Percentiles rank a stretch among this genome's conserved stretches.
These are phyloP conservation scores for Corylus avellana DNA, from an alignment of 306 rosid species.

Conservation along the genomic window DNA sequence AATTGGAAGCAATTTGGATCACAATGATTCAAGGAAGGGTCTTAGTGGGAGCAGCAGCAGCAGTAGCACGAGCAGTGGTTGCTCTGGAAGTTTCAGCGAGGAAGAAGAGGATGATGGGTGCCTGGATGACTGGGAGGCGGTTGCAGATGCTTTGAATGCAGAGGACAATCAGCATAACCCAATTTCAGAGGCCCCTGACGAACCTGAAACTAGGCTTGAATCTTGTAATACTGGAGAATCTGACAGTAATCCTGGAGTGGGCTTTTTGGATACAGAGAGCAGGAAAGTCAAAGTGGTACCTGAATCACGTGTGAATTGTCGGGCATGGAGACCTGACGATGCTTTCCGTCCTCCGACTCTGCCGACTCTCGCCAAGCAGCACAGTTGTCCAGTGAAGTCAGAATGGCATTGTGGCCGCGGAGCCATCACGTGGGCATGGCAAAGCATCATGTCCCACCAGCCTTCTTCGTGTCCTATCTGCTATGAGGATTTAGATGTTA, in stretches of 20 bases:
- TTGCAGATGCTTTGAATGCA: conserved; percentile 57
- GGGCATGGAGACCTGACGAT: conserved; percentile 62
- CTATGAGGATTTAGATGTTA: conserved; percentile 62
- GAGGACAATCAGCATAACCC: conserved; percentile 21
- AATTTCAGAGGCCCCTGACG: conserved; percentile 26
- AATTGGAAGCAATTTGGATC: conserved; percentile 30
- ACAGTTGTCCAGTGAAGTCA: conserved; percentile 30
- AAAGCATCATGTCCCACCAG: conserved; percentile 41
- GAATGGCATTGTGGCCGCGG: conserved; percentile 40
- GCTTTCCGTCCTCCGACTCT: conserved; percentile 53
- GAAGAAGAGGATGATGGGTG: conserved; percentile 52
- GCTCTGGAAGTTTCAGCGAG: conserved; percentile 35
- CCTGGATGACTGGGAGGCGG: conserved; percentile 65
- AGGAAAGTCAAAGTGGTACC: conserved; percentile 4
- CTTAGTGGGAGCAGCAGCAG: conserved; percentile 22
- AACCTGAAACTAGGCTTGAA: conserved; percentile 16
- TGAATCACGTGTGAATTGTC: conserved; percentile 24
- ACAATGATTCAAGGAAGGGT: conserved; percentile 34
- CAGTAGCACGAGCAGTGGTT: conserved; percentile 25
- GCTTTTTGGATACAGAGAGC: conserved; percentile 23
- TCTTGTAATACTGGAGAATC: not conserved
- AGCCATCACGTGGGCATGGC: conserved; percentile 46
- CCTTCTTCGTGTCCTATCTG: conserved; percentile 56
- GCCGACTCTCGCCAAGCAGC: conserved; percentile 49
- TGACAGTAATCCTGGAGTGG: conserved; percentile 14